phyloP scores from a whole-genome alignment of 2,329 filamentous ascomycete species.

The Gliomastix tumulicola region DNA sequence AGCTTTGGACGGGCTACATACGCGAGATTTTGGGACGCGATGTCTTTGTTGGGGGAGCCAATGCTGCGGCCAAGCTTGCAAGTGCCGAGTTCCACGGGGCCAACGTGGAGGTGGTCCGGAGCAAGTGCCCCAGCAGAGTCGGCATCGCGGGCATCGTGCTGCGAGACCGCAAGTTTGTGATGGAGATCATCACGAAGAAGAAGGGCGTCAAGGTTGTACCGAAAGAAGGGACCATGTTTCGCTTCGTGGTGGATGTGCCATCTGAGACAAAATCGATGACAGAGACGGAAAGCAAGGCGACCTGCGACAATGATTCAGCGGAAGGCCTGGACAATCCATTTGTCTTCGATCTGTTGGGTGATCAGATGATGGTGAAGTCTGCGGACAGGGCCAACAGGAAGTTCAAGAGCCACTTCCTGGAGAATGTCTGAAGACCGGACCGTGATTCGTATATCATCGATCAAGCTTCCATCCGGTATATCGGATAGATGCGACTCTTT shows the following conservation, averaged over 20 bases:
- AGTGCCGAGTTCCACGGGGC: constrained; percentile 92
- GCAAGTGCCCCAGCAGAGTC: constrained; percentile 73
- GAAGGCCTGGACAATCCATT: constrained; percentile 27
- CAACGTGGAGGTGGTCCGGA: constrained; percentile 72
- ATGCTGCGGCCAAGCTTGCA: constrained; percentile 65
- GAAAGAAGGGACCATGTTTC: constrained; percentile 85
- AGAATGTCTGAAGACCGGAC: too few relatives aligned
- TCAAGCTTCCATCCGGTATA: too few relatives aligned
- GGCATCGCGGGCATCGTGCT: constrained; percentile 83
- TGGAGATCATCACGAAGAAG: constrained; percentile 72
- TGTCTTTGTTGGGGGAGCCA: constrained; percentile 45
- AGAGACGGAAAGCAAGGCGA: not conserved
- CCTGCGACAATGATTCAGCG: too few relatives aligned
- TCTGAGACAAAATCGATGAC: too few relatives aligned
- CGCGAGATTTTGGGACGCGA: constrained; percentile 67
- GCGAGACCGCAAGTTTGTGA: constrained; percentile 77
- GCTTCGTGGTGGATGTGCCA: constrained; percentile 58
- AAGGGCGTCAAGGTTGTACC: constrained; percentile 73
- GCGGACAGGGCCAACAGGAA: constrained; percentile 85
- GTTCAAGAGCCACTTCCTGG: constrained; percentile 79
- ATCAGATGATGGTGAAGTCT: constrained; percentile 77
- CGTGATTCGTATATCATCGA: too few relatives aligned
- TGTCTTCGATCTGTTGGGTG: constrained; percentile 77
- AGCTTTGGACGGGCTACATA: constrained; percentile 80
- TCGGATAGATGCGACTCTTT: too few relatives aligned